Conservation (phyloP, 768 basidiomycete genomes). For the Tylopilus intermedius region DNA sequence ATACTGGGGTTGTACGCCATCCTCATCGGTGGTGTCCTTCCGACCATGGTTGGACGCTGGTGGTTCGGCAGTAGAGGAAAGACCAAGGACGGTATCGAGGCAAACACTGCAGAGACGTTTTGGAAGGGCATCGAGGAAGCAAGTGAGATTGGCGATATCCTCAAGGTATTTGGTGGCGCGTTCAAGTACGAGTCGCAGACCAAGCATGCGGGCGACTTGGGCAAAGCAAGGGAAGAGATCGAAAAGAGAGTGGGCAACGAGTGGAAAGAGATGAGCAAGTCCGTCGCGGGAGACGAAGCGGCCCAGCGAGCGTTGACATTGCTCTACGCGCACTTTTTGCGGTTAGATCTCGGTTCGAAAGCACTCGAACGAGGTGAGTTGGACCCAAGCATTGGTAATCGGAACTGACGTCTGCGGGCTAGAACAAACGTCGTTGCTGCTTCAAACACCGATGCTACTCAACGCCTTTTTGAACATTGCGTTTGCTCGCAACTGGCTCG, state of each 20-base stretch:
- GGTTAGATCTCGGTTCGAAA: slow-evolving; percentile 49
- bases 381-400: not conserved
- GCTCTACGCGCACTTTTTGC: slow-evolving; percentile 80
- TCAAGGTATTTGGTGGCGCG: slow-evolving; percentile 64
- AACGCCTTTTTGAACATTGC: slow-evolving; percentile 79
- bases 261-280: slow-evolving; percentile 48
- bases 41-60: slow-evolving; percentile 88
- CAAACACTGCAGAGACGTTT: slow-evolving; percentile 75
- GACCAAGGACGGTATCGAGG: slow-evolving; percentile 89
- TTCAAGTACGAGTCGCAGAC: slow-evolving; percentile 53
- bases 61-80: slow-evolving; percentile 90
- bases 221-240: slow-evolving; percentile 50
- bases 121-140: slow-evolving; percentile 86
- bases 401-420: not conserved
- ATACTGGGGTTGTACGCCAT: slow-evolving; percentile 85
- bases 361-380: slow-evolving; percentile 59
- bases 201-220: slow-evolving; percentile 36
- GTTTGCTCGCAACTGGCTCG: slow-evolving; percentile 84
- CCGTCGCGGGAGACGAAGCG: slow-evolving; percentile 37
- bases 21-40: slow-evolving; percentile 82
- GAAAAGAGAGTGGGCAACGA: slow-evolving; percentile 43
- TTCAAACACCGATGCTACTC: slow-evolving; percentile 68
- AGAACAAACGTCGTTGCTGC: slow-evolving; percentile 72
- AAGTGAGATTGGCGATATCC: slow-evolving; percentile 63
- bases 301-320: slow-evolving; percentile 56